phyloP scores from a whole-genome alignment of 352 stramenopile species.

The Globisporangium echinulatum region DNA sequence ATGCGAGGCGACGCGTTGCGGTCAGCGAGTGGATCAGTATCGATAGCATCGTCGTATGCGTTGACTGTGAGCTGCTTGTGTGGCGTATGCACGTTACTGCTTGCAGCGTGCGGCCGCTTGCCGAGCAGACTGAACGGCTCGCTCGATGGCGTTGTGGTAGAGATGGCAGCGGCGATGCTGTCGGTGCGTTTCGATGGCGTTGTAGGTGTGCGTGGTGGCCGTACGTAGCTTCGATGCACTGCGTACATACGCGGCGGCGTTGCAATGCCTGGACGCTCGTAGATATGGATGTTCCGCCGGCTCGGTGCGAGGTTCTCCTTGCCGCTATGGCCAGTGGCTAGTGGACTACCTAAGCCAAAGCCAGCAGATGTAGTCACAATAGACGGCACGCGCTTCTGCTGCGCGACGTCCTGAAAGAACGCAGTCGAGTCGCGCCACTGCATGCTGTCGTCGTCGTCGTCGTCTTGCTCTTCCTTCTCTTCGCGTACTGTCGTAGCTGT shows the following conservation, averaged over 20 bases:
- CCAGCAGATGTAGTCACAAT: not conserved
- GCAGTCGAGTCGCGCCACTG: slow-evolving; percentile 13
- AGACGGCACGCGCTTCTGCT: not conserved
- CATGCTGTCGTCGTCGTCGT: slow-evolving; percentile 6
- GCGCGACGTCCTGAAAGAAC: slow-evolving; percentile 10
- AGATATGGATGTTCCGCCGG: slow-evolving; percentile 13
- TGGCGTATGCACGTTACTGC: not conserved
- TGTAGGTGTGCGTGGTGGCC: slow-evolving; percentile 8
- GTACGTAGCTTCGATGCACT: not conserved
- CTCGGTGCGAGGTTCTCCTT: slow-evolving; percentile 21
- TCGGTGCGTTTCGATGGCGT: slow-evolving; percentile 5
- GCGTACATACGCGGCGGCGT: slow-evolving; percentile 1
- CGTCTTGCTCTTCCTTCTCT: slow-evolving; percentile 1
- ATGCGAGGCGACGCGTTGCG: not conserved
- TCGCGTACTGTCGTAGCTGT: not conserved
- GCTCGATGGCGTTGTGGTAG: not conserved
- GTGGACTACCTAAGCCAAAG: not conserved
- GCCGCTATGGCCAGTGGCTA: slow-evolving; percentile 1
- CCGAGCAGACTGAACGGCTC: slow-evolving; percentile 14
- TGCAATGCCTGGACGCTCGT: not conserved
- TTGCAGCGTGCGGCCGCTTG: slow-evolving; percentile 8
- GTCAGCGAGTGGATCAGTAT: not conserved
- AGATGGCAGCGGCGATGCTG: not conserved
- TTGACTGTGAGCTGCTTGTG: not conserved
- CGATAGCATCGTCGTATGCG: not conserved